Conservation (phyloP, 768 basidiomycete species). For the Leccinum olivaceopallidum region DNA sequence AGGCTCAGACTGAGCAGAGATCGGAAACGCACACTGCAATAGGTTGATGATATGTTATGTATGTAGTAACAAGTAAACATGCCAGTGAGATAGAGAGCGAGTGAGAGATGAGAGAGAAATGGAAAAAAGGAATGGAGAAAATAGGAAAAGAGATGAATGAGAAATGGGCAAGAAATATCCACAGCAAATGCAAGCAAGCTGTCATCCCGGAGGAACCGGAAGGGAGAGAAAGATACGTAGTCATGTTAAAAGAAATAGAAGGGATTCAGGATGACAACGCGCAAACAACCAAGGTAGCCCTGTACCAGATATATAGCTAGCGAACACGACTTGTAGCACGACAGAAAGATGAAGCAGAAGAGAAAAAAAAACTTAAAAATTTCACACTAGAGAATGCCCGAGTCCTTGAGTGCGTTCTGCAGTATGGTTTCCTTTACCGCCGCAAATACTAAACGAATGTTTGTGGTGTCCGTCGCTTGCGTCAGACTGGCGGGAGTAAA, state of each 20-base stretch:
- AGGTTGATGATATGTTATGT: constrained; percentile 32
- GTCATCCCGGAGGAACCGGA: not conserved
- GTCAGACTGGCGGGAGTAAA: constrained; percentile 53
- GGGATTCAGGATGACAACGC: not conserved
- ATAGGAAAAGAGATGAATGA: not conserved
- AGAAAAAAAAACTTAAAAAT: not conserved
- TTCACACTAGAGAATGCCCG: constrained; percentile 64
- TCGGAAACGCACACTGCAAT: constrained; percentile 11
- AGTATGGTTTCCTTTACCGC: constrained; percentile 94
- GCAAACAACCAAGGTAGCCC: not conserved
- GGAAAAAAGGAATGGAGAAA: too few species aligned
- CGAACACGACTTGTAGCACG: constrained; percentile 14
- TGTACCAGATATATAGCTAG: constrained; percentile 30
- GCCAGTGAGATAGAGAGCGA: constrained; percentile 9
- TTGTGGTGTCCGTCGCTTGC: constrained; percentile 86
- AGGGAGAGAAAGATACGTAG: not conserved
- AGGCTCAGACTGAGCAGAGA: too few species aligned
- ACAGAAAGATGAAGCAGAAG: constrained; percentile 1
- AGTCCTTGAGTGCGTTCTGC: constrained; percentile 84
- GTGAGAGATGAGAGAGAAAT: too few species aligned
- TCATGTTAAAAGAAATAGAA: not conserved
- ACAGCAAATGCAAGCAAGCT: constrained; percentile 34
- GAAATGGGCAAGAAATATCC: constrained; percentile 25
- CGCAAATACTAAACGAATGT: constrained; percentile 79
- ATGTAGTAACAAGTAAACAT: constrained; percentile 14